Conservation (phyloP, 208 protist genomes). For the Trypanosomatidae sp. region DNA sequence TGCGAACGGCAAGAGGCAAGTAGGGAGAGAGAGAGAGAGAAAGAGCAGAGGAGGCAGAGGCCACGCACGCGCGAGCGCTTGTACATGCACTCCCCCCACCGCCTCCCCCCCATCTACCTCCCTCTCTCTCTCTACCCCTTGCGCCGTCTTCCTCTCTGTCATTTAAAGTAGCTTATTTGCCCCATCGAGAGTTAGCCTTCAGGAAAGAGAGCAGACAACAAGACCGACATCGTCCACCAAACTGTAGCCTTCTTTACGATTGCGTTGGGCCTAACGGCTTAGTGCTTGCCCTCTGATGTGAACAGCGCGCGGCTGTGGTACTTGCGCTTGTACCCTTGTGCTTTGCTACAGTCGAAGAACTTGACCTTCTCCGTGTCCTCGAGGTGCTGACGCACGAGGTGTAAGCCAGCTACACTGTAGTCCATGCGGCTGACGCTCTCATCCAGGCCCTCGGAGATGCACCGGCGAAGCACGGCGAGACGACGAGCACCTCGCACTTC, state of each 20-base stretch:
- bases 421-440: slow-evolving; percentile 61
- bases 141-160: background rate
- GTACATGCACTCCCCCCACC: background rate
- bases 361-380: slow-evolving; percentile 67
- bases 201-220: background rate
- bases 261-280: background rate
- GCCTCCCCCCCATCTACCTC: background rate
- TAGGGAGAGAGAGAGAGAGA: background rate
- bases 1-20: background rate
- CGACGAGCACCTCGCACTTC: slow-evolving; percentile 61
- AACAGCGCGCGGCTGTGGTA: slow-evolving; percentile 67
- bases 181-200: background rate
- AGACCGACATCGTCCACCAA: background rate
- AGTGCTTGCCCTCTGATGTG: slow-evolving; percentile 9
- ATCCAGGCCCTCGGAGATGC: slow-evolving; percentile 69
- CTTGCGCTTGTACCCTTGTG: slow-evolving; percentile 82
- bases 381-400: slow-evolving; percentile 63
- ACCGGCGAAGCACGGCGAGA: slow-evolving; percentile 49
- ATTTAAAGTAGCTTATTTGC: background rate
- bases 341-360: slow-evolving; percentile 84
- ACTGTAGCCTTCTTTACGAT: background rate
- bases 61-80: background rate
- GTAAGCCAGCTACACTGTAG: slow-evolving; percentile 73
- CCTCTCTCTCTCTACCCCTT: background rate
- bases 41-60: background rate